Evolutionary conservation across 345 rosid species (phyloP).

Genomic region (Abelmoschus esculentus): DNA sequence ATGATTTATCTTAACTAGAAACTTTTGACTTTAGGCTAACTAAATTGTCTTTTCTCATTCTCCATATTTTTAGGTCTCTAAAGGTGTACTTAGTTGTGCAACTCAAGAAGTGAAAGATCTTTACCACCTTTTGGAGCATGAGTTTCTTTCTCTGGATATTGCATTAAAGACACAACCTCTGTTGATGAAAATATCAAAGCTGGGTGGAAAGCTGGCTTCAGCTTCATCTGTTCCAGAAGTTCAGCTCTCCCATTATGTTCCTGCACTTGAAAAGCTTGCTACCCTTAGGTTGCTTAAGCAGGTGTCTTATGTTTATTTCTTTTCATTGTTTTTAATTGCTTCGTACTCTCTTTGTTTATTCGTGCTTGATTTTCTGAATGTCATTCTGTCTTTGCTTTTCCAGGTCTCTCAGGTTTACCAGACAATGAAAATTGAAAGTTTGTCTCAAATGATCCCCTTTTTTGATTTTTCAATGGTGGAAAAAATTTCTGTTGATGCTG

Average conservation of each 20-base stretch:
- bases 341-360: background rate
- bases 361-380: background rate
- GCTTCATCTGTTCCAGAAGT: conserved; percentile 91
- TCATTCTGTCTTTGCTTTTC: conserved; percentile 2
- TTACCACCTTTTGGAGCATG: conserved; percentile 82
- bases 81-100: conserved; percentile 91
- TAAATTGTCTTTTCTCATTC: background rate
- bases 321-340: background rate
- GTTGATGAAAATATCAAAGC: conserved; percentile 64
- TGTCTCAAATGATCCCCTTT: conserved; percentile 82
- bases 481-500: conserved; percentile 93
- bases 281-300: conserved; percentile 88
- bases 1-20: background rate
- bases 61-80: conserved; percentile 44
- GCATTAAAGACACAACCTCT: conserved; percentile 72
- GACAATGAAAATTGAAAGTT: conserved; percentile 66
- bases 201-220: conserved; percentile 87
- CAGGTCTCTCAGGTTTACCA: conserved; percentile 93
- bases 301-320: conserved; percentile 31
- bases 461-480: conserved; percentile 74
- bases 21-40: background rate
- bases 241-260: conserved; percentile 72
- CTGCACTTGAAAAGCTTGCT: conserved; percentile 80
- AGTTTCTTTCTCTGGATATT: conserved; percentile 80
- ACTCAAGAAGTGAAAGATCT: conserved; percentile 95